Base-by-base conservation (phyloP, 441 rosid species). In the Adansonia rubrostipa region DNA sequence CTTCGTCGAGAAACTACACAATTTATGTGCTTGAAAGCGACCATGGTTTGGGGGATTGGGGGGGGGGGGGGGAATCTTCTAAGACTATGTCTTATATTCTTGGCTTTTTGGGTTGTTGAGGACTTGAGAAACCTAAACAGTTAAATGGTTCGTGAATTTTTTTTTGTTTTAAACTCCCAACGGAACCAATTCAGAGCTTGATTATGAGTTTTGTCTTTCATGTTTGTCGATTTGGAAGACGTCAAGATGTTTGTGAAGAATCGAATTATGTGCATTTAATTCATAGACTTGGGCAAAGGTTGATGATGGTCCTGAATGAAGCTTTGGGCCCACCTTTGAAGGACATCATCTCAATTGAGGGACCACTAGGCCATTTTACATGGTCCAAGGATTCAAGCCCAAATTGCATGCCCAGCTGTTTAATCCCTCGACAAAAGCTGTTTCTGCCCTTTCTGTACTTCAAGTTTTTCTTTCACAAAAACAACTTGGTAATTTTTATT, bases 1-100 rank as follows among this genome's bases (percentile, higher is more conserved):
- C 85, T 77, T 62, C 79, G 88, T 83, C 82, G 75, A 83, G 77
- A 67, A 68, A 56, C 65, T 36, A 69, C 22, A 58, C 58, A 50
- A 69, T 76, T 81, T 80, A 63, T 75, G 63, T 58, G 73, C 47
- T 65, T 48, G 61, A 76, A 17, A 75, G 63, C 51, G 47, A 47
- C 61, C 0, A 13, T 33, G 36, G 33, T 2, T 53, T 53, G 57
- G 19, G 19, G 20, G 58, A 53, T 53, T 53, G 57, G n/a, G 58
- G 36, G 36, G 4, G 4, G 60, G n/a, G 51, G 3, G 42, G 20
- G 13, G 8, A 62, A 33, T 28, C 1, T 28, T 28, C 13, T 71
- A 48, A 8, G 45, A 42, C 7, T 5, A 22, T 42, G 45, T 42
- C 45, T 42, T 42, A 42, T 42, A 6, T 10, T 75, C 33, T 28